Base-by-base conservation (phyloP, 768 basidiomycete species). In the Dendrothele bispora region DNA sequence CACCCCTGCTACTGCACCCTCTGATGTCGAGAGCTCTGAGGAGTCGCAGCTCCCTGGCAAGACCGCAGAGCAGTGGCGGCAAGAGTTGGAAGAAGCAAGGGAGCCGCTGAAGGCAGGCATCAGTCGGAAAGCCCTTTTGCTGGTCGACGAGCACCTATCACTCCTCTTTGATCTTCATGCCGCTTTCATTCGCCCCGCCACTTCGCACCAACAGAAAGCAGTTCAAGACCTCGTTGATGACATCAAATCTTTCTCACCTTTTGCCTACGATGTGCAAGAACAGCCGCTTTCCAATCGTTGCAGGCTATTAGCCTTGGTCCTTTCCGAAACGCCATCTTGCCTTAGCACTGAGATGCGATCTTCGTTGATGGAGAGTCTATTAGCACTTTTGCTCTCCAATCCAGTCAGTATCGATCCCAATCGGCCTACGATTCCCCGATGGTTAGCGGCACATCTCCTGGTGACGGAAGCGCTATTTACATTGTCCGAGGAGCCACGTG, bases 101-200 rank as follows among this genome's bases (percentile, higher is more conserved):
- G 82, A 88, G 46, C 73, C 81, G 24, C 63, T 94, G 28, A 82
- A 83, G 53, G 72, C 74, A 7, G 72, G 72, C 18, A 74, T 98
- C 52, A 79, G 86, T 38, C 71, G 75, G 15, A 83, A 82, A 37
- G 86, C 91, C 0, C 70, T 99, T 46, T 67, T 73, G 10, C 77
- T 99, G 25, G 84, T 95, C 38, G 94, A 97, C 60, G 83, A 89
- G 53, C 87, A 94, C 58, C 83, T 88, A 3, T 84, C 87, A 7
- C 79, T 98, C 46, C 82, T 97, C 34, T 97, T 95, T 60, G 93
- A 97, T 61, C 77, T 97, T 29, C 83, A 88, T 54, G 77, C 77
- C 21, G 88, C 90, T 18, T 94, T 97, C 64, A 77, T 88, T 48
- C 83, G 84, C 22, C 71, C 79, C 10, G 72, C 72, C 44, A 78